Evolutionary conservation across 2,329 filamentous ascomycete genomes (phyloP), one percentile per base, ranked within the genome.

Genomic region (Aspergillus nomiae): DNA sequence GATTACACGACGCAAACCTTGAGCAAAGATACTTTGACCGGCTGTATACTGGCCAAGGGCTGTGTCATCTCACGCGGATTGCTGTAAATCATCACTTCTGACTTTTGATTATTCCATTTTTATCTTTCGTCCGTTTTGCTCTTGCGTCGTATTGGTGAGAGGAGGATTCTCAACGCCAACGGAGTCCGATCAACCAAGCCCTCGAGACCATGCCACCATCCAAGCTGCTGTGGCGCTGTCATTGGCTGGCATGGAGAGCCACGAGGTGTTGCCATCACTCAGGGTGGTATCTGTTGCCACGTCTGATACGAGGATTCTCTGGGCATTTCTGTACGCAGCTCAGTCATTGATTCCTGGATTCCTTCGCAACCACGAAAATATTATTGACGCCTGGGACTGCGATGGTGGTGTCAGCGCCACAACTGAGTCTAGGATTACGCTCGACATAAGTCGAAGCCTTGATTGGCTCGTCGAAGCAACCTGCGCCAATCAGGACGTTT

Each of bases 201-300:
- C 28, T 36, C 11, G 8, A 55, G 30, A 38, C 32, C 51, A 41
- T 55, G 51, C 32, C 51, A 55, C 51, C 34, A 10, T n/a, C 14
- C 30, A 19, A 30, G 19, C 32, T 54, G 19, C 16, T 10, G 26
- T 50, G 34, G 30, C 48, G 32, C 28, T 34, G 21, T n/a, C 56
- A 56, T 48, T 60, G 53, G 59, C 38, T 46, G 43, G 51, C 24
- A 45, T 36, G 9, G 12, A 46, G 7, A 62, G 55, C 60, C 60
- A 58, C 60, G 56, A 58, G 45, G 46, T 26, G 26, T 50, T 50
- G 4, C 16, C 10, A 24, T 21, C 60, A 53, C 45, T 30, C 34
- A 58, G 19, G 60, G 55, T 58, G 41, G 60, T 48, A 58, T 56
- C 46, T 30, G 36, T 36, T 34, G 30, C 51, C 34, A 38, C 14